Evolutionary conservation across 257 asterid genomes (phyloP), one percentile per base, ranked within the genome.

Genomic region (Nicotiana attenuata): DNA sequence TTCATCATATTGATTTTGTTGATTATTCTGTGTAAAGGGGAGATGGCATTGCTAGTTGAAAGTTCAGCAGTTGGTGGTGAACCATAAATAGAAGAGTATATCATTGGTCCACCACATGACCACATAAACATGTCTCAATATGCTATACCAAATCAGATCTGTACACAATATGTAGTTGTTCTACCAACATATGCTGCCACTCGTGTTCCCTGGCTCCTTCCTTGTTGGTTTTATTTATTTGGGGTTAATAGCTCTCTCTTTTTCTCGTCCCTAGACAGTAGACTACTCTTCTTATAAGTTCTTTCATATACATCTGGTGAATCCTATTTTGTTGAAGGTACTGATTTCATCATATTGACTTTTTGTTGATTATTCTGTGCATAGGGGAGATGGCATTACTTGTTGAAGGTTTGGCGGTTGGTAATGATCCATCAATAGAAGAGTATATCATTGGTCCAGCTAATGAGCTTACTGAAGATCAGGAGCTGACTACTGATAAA

Each of bases 371-470:
- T 22, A 29, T 35, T 63, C 85, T 83, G 63, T 84, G 60, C 29
- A 63, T 85, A 92, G 97, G 92, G 63, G 97, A 92, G 90, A 90
- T 92, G 97, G 93, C 97, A 80, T 86, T 92, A 64, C 83, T 92
- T 82, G 95, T 92, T 26, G 97, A 92, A 85, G 97, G 97, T 78
- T 88, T 92, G 24, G 89, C 88, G 1, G 93, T 91, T 28, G 93
- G 97, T 5, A 90, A 87, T 35, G 97, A 91, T 64, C 88, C 93
- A 13, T 91, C 95, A 22, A 84, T 92, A 79, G 97, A 92, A 83
- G 95, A 92, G 84, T 92, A 90, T 87, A 85, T 92, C 76, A 92
- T 92, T 14, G 90, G 94, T 24, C 94, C 93, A n/a, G 91, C 85
- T 16, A 88, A 88, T 15, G 95, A 89, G 76, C 33, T 86, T 10